phyloP scores from a whole-genome alignment of 2,329 filamentous ascomycete species.

The Fusarium sp. region DNA sequence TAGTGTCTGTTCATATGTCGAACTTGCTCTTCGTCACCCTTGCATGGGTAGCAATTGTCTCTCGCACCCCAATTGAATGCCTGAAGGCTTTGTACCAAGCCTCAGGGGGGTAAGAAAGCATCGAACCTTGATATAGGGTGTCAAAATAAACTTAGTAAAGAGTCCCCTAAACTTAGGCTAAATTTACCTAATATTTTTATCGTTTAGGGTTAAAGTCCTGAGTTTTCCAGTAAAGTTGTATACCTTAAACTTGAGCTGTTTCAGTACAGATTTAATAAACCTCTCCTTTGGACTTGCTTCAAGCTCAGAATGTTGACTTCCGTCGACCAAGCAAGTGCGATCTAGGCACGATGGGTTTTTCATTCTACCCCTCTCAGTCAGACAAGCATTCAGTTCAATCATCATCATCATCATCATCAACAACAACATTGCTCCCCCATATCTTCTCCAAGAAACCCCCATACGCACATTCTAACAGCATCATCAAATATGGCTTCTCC shows the following conservation, averaged over 20 bases:
- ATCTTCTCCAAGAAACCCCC: background rate
- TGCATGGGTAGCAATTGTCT: background rate
- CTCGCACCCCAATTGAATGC: background rate
- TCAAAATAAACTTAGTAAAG: no score
- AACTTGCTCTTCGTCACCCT: background rate
- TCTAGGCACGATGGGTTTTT: background rate
- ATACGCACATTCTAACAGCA: background rate
- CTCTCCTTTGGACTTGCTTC: background rate
- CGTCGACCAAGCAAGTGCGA: background rate
- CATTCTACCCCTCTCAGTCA: background rate
- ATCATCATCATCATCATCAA: background rate
- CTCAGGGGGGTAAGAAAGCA: no score
- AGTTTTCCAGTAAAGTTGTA: no score
- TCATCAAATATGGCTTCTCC: background rate
- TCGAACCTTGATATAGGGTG: no score
- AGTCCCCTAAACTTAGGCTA: no score
- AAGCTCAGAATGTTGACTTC: background rate
- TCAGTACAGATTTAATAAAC: background rate
- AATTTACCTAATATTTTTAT: no score
- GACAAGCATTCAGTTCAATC: background rate
- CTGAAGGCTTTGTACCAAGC: background rate
- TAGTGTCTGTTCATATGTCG: background rate
- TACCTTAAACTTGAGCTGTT: no score
- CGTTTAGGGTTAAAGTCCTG: no score
- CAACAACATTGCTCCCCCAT: background rate